These are phyloP conservation scores for Jatropha podagrica DNA, from an alignment of 441 rosid genomes.

Conservation along the genomic window DNA sequence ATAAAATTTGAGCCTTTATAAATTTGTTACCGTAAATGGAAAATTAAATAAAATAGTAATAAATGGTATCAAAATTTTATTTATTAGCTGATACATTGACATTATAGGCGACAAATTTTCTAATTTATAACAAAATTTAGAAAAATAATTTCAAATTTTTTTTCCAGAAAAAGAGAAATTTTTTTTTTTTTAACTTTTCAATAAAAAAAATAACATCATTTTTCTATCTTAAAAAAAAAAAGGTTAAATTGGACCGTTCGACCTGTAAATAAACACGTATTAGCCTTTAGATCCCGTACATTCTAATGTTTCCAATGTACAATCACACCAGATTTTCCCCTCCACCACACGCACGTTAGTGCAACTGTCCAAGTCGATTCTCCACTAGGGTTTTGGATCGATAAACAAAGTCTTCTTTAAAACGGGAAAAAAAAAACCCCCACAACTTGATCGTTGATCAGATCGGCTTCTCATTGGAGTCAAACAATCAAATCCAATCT, in stretches of 20 bases:
- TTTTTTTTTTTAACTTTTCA: too few relatives aligned
- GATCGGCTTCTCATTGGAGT: not conserved
- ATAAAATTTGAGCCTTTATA: too few relatives aligned
- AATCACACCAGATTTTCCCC: not conserved
- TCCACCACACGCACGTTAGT: not conserved
- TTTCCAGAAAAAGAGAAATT: too few relatives aligned
- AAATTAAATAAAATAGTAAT: too few relatives aligned
- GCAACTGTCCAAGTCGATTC: not conserved
- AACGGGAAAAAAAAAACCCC: not conserved
- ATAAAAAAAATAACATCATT: too few relatives aligned
- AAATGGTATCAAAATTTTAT: too few relatives aligned
- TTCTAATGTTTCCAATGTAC: not conserved
- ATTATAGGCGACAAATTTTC: too few relatives aligned
- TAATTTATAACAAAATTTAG: too few relatives aligned
- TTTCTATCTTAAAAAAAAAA: too few relatives aligned
- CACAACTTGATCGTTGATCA: not conserved
- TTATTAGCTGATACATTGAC: too few relatives aligned
- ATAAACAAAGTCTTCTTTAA: not conserved
- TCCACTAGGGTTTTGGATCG: slow-evolving; percentile 11
- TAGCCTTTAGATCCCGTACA: not conserved
- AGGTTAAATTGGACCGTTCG: not conserved
- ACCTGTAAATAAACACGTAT: not conserved
- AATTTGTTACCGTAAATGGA: too few relatives aligned
- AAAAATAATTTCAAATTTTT: too few relatives aligned
- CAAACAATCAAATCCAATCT: not conserved